Evolutionary conservation across 1,284 basidiomycete genomes (phyloP), one percentile per base, ranked within the genome.

Genomic region (Anthracocystis setariae): DNA sequence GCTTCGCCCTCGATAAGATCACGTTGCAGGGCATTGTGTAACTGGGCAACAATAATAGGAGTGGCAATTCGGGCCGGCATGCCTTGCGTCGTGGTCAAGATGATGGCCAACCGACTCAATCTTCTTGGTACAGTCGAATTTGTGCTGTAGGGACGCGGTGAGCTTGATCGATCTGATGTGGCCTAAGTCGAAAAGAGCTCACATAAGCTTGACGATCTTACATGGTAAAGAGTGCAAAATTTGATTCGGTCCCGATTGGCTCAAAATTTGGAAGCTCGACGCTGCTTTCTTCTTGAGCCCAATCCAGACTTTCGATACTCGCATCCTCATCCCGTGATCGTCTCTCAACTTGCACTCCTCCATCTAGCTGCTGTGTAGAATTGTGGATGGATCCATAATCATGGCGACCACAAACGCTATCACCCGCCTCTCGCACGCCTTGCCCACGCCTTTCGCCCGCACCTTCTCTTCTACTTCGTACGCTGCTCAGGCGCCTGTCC

Each of bases 401-500:
- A 60, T 61, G 64, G 38, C 53, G 21, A 49, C 57, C 52, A 48
- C 48, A 32, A 40, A 39, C 48, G 37, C 56, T 20, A 46, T 67
- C 13, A 27, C 27, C 2, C 52, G 64, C 20, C 12, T 67, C 64
- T 52, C 58, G 46, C 64, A 60, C 49, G 47, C 63, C 3, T 35
- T 66, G 52, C 63, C 56, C 27, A 35, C 46, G 3, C 46, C 46
- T 23, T 42, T n/a, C 39, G 21, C 39, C 18, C 64, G 64, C 42
- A 25, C 44, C n/a, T 57, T 67, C 38, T 67, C 64, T 5, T 67
- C 64, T 7, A 52, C 64, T 15, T 67, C 57, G 13, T 47, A 54
- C n/a, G 35, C 46, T 9, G 46, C 46, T 20, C 70, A 73, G 42
- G 70, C 70, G 5, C 70, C 70, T 15, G 45, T 68, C 3, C 57